Evolutionary conservation across 306 rosid species (phyloP).

Genomic region (Malus sieversii): DNA sequence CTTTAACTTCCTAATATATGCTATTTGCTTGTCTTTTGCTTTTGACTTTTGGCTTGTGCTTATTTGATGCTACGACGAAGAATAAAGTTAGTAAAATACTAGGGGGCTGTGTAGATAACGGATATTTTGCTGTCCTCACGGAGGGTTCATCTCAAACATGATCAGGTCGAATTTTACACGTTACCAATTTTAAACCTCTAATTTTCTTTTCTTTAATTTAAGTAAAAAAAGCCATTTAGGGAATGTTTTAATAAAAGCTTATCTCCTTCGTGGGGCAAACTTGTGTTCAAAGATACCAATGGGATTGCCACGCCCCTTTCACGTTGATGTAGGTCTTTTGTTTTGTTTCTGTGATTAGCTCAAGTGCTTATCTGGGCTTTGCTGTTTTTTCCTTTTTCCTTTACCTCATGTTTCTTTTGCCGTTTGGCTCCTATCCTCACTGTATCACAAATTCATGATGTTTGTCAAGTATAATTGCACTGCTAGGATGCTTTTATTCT

Average conservation of each 20-base stretch:
- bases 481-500: no score
- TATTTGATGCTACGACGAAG: not conserved
- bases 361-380: no score
- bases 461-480: no score
- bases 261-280: not conserved
- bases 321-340: no score
- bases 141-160: not conserved
- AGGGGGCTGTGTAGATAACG: not conserved
- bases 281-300: not conserved
- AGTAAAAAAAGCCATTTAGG: not conserved
- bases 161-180: not conserved
- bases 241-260: not conserved
- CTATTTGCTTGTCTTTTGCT: not conserved
- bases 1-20: not conserved
- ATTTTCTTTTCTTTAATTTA: no score
- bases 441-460: no score
- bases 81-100: not conserved
- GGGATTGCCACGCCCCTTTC: not conserved
- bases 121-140: not conserved
- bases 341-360: no score
- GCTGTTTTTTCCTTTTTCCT: no score
- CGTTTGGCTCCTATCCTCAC: no score
- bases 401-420: no score
- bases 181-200: not conserved
- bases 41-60: no score